A percentile compares a stretch with the other conserved stretches of the same genome.
These are phyloP conservation scores for Amoebophrya sp. DNA, from an alignment of 169 alveolate species.

Conservation along the genomic window DNA sequence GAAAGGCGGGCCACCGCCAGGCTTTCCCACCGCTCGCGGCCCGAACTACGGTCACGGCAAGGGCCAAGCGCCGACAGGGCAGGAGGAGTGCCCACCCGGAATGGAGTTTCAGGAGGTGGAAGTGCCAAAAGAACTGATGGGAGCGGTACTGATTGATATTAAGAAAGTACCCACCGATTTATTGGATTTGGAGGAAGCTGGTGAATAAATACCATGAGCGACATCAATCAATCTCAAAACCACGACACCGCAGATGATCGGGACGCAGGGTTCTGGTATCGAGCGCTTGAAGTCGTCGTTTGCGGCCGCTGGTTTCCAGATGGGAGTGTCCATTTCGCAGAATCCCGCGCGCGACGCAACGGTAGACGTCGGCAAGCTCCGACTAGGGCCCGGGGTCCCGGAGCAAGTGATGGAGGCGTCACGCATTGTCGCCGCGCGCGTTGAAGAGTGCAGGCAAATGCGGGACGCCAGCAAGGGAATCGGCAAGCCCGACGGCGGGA, in stretches of 20 bases:
- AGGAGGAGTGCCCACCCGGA: neutral
- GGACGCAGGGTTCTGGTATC: neutral
- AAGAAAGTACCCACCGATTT: neutral
- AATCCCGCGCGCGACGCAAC: neutral
- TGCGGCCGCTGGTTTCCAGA: neutral
- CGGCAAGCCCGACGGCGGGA: no score
- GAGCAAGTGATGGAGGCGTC: neutral
- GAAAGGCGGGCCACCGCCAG: no score
- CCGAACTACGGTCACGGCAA: no score
- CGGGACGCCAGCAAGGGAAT: neutral
- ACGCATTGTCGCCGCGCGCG: neutral
- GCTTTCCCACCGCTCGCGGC: no score
- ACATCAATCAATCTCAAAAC: neutral
- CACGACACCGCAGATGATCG: neutral
- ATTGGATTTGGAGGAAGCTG: neutral
- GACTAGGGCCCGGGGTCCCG: neutral
- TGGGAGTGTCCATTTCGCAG: neutral
- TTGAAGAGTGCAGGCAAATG: neutral
- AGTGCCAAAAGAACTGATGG: neutral
- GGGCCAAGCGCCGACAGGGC: no score
- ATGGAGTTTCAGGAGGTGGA: neutral
- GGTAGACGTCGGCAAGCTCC: neutral
- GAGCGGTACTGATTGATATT: neutral
- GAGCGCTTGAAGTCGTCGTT: neutral
- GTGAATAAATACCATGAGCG: neutral